These are phyloP conservation scores for Setaria italica DNA, from an alignment of 202 grass and related monocot species.

Conservation along the genomic window DNA sequence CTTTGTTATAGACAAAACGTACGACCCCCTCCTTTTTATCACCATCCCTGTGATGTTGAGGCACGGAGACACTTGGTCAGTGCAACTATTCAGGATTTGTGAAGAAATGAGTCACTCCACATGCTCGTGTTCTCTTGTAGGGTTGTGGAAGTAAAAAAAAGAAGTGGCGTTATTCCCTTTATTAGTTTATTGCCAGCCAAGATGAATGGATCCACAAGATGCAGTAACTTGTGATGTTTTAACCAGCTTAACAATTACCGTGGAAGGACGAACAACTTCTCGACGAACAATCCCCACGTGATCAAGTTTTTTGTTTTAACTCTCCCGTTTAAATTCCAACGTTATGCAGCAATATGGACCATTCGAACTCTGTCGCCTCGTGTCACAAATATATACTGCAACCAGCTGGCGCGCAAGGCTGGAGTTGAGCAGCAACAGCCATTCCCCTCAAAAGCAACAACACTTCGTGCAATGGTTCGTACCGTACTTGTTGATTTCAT, in stretches of 20 bases:
- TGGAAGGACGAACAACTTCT: not conserved
- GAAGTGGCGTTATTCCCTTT: not conserved
- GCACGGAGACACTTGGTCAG: constrained; percentile 42
- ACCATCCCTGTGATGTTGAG: not conserved
- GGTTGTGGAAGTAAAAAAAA: not conserved
- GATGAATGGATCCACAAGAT: not conserved
- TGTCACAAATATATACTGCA: too few relatives aligned
- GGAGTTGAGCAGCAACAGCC: too few relatives aligned
- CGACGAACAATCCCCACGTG: too few relatives aligned
- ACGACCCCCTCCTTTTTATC: not conserved
- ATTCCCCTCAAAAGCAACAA: too few relatives aligned
- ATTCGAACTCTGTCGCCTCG: too few relatives aligned
- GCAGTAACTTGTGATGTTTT: not conserved
- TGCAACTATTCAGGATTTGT: constrained; percentile 33
- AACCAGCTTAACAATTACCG: not conserved
- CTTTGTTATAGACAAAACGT: constrained; percentile 47
- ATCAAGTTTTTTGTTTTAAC: too few relatives aligned
- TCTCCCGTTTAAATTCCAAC: too few relatives aligned
- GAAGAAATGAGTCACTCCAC: constrained; percentile 18
- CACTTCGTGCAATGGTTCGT: too few relatives aligned
- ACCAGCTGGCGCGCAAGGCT: too few relatives aligned
- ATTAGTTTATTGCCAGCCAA: not conserved
- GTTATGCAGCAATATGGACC: too few relatives aligned
- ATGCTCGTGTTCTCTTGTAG: constrained; percentile 32
- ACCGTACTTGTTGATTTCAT: too few relatives aligned